phyloP scores from a whole-genome alignment of 768 basidiomycete species.

The Gymnopilus junonius region DNA sequence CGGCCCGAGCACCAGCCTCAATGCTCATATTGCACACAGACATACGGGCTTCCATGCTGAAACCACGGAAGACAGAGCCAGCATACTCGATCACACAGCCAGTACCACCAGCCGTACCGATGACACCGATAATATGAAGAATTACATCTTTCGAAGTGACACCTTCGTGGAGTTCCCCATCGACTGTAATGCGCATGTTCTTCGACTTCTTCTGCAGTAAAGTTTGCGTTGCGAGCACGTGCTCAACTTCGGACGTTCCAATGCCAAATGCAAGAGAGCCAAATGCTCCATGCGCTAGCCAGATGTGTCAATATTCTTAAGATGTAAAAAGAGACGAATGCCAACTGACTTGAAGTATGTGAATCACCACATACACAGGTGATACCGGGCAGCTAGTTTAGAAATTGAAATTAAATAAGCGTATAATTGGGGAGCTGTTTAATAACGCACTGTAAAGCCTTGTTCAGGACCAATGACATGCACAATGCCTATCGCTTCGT shows the following conservation, averaged over 20 bases:
- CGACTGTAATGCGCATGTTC: slow-evolving; percentile 91
- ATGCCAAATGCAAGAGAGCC: slow-evolving; percentile 93
- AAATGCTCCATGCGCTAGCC: slow-evolving; percentile 85
- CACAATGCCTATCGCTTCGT: slow-evolving; percentile 63
- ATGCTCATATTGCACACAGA: slow-evolving; percentile 96
- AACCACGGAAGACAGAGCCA: slow-evolving; percentile 83
- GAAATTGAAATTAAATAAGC: background rate
- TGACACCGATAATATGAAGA: slow-evolving; percentile 86
- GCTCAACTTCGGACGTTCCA: slow-evolving; percentile 93
- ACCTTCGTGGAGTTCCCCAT: slow-evolving; percentile 80
- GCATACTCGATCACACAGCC: slow-evolving; percentile 92
- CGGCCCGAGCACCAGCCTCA: slow-evolving; percentile 90
- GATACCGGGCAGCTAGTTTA: slow-evolving; percentile 74
- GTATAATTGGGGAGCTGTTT: background rate
- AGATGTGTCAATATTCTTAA: background rate
- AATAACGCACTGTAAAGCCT: slow-evolving; percentile 74
- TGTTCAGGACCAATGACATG: slow-evolving; percentile 94
- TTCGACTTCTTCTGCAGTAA: slow-evolving; percentile 86
- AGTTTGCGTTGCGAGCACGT: slow-evolving; percentile 92
- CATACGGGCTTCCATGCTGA: slow-evolving; percentile 92
- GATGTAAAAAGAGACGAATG: background rate
- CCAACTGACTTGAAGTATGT: slow-evolving; percentile 81
- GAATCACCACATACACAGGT: slow-evolving; percentile 93
- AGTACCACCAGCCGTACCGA: slow-evolving; percentile 93
- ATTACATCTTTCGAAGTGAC: slow-evolving; percentile 92